Evolutionary conservation across 805 yeast genomes (phyloP).

Genomic region (Hagleromyces aurorensis): DNA sequence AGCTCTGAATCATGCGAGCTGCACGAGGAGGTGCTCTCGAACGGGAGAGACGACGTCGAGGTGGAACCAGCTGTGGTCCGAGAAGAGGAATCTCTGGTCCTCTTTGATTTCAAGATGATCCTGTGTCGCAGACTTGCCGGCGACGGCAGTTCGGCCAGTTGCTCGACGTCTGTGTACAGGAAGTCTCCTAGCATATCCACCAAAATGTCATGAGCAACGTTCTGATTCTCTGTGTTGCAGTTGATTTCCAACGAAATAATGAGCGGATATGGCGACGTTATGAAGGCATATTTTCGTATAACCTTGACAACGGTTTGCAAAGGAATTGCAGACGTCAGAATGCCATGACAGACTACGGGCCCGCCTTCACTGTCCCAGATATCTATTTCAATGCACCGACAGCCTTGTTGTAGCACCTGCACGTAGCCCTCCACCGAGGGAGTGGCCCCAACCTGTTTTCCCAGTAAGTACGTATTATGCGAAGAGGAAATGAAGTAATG

Average conservation of each 20-base stretch:
- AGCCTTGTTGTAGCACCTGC: constrained; percentile 80
- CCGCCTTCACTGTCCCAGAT: constrained; percentile 82
- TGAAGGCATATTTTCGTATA: constrained; percentile 78
- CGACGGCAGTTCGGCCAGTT: constrained; percentile 44
- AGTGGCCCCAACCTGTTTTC: constrained; percentile 80
- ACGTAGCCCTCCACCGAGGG: constrained; percentile 88
- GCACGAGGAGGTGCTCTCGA: constrained; percentile 19
- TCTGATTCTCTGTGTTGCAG: constrained; percentile 64
- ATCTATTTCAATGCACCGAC: constrained; percentile 91
- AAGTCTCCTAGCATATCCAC: constrained; percentile 51
- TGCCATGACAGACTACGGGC: constrained; percentile 89
- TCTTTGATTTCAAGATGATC: constrained; percentile 73
- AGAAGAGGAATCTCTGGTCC: constrained; percentile 26
- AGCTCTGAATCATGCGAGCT: constrained; percentile 29
- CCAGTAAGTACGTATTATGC: constrained; percentile 86
- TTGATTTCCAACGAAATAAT: constrained; percentile 80
- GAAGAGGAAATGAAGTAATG: constrained; percentile 89
- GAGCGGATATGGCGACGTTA: constrained; percentile 79
- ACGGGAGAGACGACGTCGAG: too few species aligned
- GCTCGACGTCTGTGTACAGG: constrained; percentile 32
- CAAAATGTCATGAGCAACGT: constrained; percentile 45
- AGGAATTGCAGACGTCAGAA: constrained; percentile 69
- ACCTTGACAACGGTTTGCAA: constrained; percentile 62
- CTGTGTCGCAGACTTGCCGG: constrained; percentile 66
- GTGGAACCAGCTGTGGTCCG: constrained; percentile 8